phyloP scores from a whole-genome alignment of 176 grass and related monocot species.

The Cocos nucifera region DNA sequence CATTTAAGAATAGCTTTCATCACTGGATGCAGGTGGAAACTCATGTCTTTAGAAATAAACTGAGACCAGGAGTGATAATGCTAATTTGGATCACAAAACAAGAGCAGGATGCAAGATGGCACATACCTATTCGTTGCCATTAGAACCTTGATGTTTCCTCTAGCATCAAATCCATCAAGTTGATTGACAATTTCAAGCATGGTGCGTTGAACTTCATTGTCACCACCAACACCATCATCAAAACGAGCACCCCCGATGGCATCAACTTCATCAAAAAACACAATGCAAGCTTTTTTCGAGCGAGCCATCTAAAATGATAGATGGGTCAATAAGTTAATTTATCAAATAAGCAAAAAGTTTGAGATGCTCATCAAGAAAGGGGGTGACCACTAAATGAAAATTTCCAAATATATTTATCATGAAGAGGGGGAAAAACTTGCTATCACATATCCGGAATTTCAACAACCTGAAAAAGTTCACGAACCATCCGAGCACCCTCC shows the following conservation, averaged over 20 bases:
- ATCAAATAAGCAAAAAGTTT: too few species aligned
- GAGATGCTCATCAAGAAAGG: neutral
- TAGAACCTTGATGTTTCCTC: conserved; percentile 23
- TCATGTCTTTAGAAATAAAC: too few species aligned
- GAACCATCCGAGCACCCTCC: conserved; percentile 17
- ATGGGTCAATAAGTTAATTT: neutral
- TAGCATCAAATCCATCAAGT: conserved; percentile 36
- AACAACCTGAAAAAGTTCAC: conserved; percentile 31
- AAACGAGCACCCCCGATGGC: conserved; percentile 20
- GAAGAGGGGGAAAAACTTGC: too few species aligned
- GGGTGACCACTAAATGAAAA: neutral
- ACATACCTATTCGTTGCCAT: conserved; percentile 37
- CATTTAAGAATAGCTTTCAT: too few species aligned
- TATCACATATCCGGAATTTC: too few species aligned
- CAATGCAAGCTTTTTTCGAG: conserved; percentile 17
- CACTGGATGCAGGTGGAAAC: too few species aligned
- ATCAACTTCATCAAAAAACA: conserved; percentile 45
- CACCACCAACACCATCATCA: conserved; percentile 1
- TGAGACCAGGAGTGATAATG: too few species aligned
- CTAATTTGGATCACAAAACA: too few species aligned
- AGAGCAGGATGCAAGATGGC: too few species aligned
- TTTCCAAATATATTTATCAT: neutral
- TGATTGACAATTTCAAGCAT: conserved; percentile 39
- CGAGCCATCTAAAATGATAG: conserved; percentile 19
- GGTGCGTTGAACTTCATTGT: conserved; percentile 20